Conservation (phyloP, 345 rosid species). For the Acer saccharum region DNA sequence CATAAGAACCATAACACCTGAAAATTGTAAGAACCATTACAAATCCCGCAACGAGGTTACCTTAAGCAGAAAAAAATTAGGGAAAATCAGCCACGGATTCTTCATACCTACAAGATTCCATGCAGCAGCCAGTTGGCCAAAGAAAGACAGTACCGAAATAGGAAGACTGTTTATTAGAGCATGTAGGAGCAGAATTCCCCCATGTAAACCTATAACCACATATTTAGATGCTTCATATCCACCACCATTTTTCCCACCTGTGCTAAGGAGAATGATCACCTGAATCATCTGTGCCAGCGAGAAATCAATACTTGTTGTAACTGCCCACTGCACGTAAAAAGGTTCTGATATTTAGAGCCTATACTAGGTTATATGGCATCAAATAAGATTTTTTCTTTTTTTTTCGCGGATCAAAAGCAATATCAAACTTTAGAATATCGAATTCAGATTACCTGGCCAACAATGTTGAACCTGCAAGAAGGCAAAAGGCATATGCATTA, state of each 20-base stretch:
- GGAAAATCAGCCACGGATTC: conserved; percentile 9
- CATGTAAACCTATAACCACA: conserved; percentile 74
- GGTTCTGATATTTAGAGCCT: conserved; percentile 19
- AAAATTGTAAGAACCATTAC: conserved; percentile 19
- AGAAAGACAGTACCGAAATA: conserved; percentile 71
- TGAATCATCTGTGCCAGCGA: conserved; percentile 68
- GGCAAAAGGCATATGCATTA: conserved; percentile 23
- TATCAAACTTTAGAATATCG: conserved; percentile 11
- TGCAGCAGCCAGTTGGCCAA: conserved; percentile 89
- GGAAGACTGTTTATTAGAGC: conserved; percentile 86
- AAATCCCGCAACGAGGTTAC: not conserved
- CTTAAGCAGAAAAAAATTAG: not conserved
- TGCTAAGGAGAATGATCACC: conserved; percentile 83
- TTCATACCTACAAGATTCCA: conserved; percentile 84
- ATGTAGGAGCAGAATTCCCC: conserved; percentile 72
- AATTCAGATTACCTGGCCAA: conserved; percentile 69
- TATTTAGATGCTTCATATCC: conserved; percentile 87
- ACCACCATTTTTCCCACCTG: conserved; percentile 93
- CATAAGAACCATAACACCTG: conserved; percentile 82
- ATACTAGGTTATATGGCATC: conserved; percentile 14
- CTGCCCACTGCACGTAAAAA: conserved; percentile 83
- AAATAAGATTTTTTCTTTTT: not conserved
- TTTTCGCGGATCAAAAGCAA: not conserved
- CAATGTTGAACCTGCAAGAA: conserved; percentile 91
- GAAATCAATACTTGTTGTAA: conserved; percentile 67